These are phyloP conservation scores for Monosporascus sp. DNA, from an alignment of 2,329 filamentous ascomycete species.

Conservation along the genomic window DNA sequence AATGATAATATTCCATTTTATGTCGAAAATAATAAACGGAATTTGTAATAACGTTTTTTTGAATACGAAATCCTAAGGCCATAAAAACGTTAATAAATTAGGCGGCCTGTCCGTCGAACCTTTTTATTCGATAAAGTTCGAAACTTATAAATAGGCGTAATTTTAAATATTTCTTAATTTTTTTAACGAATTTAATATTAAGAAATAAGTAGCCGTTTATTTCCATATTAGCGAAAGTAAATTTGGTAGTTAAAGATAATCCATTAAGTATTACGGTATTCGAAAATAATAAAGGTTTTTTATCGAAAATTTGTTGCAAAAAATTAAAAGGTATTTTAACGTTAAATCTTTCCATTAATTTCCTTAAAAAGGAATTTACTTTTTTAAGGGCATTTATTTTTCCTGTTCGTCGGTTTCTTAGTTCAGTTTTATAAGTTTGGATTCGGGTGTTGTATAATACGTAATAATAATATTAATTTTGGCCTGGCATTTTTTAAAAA, in stretches of 20 bases:
- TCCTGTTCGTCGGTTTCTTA: neutral
- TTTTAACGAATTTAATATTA: neutral
- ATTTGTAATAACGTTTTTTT: too few species aligned
- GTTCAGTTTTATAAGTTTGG: neutral
- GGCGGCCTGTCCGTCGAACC: too few species aligned
- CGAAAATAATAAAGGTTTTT: neutral
- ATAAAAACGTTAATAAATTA: too few species aligned
- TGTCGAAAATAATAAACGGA: too few species aligned
- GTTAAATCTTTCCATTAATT: neutral
- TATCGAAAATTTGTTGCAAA: neutral
- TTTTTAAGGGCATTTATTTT: neutral
- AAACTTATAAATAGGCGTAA: neutral
- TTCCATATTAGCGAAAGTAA: neutral
- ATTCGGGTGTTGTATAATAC: neutral
- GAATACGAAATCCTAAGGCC: too few species aligned
- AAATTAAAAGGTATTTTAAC: neutral
- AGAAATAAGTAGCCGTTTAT: neutral
- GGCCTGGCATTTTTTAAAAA: neutral
- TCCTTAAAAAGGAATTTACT: neutral
- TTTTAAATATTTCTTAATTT: slow-evolving; percentile 2
- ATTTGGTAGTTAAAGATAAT: neutral
- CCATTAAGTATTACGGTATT: neutral
- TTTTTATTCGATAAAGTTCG: neutral
- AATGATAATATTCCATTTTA: too few species aligned
- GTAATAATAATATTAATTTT: neutral